A percentile compares a stretch with the other conserved stretches of the same genome.
phyloP scores from a whole-genome alignment of 2,329 filamentous ascomycete species.

The Clathrospora elynae region DNA sequence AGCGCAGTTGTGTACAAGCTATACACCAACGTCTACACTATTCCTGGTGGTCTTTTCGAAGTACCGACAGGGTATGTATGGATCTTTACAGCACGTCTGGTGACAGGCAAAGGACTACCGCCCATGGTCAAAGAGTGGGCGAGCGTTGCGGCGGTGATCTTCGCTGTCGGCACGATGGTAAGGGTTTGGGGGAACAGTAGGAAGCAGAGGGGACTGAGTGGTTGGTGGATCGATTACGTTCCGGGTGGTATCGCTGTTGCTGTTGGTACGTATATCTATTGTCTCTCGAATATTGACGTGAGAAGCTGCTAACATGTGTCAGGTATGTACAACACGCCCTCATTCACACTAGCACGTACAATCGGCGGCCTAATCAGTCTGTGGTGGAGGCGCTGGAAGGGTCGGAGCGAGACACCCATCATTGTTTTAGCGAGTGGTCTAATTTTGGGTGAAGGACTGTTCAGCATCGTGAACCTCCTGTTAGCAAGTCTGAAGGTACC shows the following conservation, averaged over 20 bases:
- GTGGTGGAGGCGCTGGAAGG: constrained; percentile 17
- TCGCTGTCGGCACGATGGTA: constrained; percentile 70
- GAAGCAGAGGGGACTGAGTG: constrained; percentile 41
- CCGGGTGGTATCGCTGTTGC: constrained; percentile 96
- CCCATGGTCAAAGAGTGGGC: constrained; percentile 83
- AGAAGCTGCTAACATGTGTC: constrained; percentile 5
- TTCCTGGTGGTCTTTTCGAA: constrained; percentile 88
- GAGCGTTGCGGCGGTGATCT: constrained; percentile 73
- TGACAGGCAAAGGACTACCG: constrained; percentile 88
- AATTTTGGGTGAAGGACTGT: constrained; percentile 70
- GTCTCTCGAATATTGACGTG: neutral
- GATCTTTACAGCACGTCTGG: constrained; percentile 93
- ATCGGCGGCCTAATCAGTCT: constrained; percentile 65
- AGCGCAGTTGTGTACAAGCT: constrained; percentile 86
- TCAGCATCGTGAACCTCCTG: constrained; percentile 87
- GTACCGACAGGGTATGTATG: constrained; percentile 95
- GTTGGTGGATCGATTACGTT: constrained; percentile 73
- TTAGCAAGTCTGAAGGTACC: constrained; percentile 78
- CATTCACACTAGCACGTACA: constrained; percentile 87
- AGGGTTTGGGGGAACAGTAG: constrained; percentile 56
- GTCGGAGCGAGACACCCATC: constrained; percentile 70
- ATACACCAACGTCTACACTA: constrained; percentile 86
- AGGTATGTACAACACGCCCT: constrained; percentile 98
- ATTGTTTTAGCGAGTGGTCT: constrained; percentile 90
- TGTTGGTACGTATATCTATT: constrained; percentile 64